Evolutionary conservation across 805 yeast species (phyloP).

Genomic region (Lipomyces spencermartinsiae): DNA sequence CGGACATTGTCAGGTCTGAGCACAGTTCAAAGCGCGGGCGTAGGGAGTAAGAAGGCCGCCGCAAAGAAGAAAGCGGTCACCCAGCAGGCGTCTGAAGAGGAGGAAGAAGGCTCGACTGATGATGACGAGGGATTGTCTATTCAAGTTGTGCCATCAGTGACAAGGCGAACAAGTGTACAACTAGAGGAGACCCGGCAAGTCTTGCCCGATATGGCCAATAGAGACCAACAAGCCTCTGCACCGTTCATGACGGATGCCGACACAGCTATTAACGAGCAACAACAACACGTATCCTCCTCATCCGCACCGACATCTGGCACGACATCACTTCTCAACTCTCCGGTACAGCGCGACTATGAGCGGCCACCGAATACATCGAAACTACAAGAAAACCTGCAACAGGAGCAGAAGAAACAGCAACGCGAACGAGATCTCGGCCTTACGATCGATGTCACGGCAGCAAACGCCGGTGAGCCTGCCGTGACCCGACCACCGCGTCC

Average conservation of each 20-base stretch:
- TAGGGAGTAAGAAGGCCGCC: background rate
- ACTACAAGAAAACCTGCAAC: slow-evolving; percentile 1
- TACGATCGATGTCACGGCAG: slow-evolving; percentile 11
- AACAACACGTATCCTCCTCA: slow-evolving; percentile 28
- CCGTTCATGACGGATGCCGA: slow-evolving; percentile 18
- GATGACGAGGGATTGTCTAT: slow-evolving; percentile 33
- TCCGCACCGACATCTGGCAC: slow-evolving; percentile 36
- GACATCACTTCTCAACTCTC: slow-evolving; percentile 29
- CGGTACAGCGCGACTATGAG: slow-evolving; percentile 9
- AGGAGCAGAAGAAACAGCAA: slow-evolving; percentile 10
- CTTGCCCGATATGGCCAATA: background rate
- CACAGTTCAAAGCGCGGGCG: background rate
- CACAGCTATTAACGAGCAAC: slow-evolving; percentile 12
- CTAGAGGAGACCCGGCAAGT: background rate
- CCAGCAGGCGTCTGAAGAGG: slow-evolving; percentile 19
- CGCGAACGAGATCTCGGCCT: slow-evolving; percentile 9
- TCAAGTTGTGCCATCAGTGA: slow-evolving; percentile 14
- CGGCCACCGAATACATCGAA: slow-evolving; percentile 2
- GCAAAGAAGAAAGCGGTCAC: slow-evolving; percentile 10
- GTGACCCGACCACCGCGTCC: background rate
- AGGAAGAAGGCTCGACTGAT: slow-evolving; percentile 24
- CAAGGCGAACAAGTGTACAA: slow-evolving; percentile 6
- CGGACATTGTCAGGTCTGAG: slow-evolving; percentile 25
- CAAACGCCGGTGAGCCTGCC: background rate
- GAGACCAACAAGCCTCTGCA: slow-evolving; percentile 15